Evolutionary conservation across 345 rosid species (phyloP).

Genomic region (Ceriops tagal): DNA sequence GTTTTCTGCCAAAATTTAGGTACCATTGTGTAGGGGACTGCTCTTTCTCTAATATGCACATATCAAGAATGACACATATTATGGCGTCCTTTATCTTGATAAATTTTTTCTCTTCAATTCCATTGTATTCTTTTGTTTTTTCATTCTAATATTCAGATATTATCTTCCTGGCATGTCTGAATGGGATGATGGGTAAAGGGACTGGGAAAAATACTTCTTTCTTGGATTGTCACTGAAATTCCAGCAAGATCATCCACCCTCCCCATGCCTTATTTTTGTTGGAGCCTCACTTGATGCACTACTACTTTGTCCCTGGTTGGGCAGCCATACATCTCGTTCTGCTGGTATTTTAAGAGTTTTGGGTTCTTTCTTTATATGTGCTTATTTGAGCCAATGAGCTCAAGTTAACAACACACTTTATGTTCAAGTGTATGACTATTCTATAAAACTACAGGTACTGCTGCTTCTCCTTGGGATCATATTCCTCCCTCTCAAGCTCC

Average conservation of each 20-base stretch:
- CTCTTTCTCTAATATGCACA: too few relatives aligned
- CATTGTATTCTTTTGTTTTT: background rate
- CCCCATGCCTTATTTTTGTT: conserved; percentile 79
- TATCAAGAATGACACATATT: too few relatives aligned
- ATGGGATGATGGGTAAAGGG: conserved; percentile 96
- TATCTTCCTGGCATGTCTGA: conserved; percentile 65
- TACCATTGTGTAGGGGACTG: too few relatives aligned
- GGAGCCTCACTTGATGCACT: conserved; percentile 94
- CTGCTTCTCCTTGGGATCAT: conserved; percentile 89
- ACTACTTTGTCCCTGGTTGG: conserved; percentile 80
- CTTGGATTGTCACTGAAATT: conserved; percentile 48
- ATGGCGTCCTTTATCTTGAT: too few relatives aligned
- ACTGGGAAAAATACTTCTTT: conserved; percentile 77
- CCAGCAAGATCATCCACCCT: conserved; percentile 60
- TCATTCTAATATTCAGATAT: conserved; percentile 11
- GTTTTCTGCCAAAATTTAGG: too few relatives aligned
- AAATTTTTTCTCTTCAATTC: background rate
- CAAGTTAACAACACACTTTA: background rate
- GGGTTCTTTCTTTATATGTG: background rate
- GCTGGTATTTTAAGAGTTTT: conserved; percentile 41
- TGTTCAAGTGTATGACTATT: background rate
- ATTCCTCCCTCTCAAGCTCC: conserved; percentile 90
- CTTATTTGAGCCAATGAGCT: conserved; percentile 1
- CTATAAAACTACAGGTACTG: conserved; percentile 35
- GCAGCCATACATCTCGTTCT: conserved; percentile 55